Conservation (phyloP, 2,329 filamentous ascomycete genomes). For the Eurotiales sp. region DNA sequence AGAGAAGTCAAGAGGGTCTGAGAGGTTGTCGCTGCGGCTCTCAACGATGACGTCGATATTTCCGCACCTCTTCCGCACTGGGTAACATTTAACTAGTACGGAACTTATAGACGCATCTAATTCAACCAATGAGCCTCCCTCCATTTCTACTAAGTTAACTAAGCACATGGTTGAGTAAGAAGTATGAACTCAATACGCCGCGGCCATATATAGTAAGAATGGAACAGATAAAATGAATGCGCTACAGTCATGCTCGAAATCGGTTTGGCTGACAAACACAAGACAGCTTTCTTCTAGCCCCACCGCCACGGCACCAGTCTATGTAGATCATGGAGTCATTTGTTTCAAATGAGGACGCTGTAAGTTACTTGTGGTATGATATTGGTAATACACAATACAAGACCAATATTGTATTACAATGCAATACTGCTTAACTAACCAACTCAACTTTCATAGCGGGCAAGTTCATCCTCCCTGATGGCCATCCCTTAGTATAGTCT, state of each 20-base stretch:
- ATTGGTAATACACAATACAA: background rate
- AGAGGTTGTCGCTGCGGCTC: too few species aligned
- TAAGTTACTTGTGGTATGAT: conserved; percentile 14
- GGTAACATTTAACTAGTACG: too few species aligned
- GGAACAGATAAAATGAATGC: background rate
- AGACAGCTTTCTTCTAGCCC: background rate
- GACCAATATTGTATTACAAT: too few species aligned
- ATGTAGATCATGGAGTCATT: background rate
- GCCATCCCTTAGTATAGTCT: too few species aligned
- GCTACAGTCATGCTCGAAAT: background rate
- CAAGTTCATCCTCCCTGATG: too few species aligned
- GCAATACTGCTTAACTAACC: too few species aligned
- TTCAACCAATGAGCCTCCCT: background rate
- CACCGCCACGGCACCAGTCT: conserved; percentile 12
- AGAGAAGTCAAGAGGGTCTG: too few species aligned
- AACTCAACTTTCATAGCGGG: too few species aligned
- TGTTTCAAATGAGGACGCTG: conserved; percentile 16
- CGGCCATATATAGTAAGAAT: background rate
- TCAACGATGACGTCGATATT: too few species aligned
- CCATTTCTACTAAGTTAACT: background rate
- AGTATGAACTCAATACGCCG: background rate
- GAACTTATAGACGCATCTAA: too few species aligned
- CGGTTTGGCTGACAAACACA: background rate
- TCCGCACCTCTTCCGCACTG: too few species aligned
- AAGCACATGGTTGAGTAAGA: background rate